Evolutionary conservation across 2,329 filamentous ascomycete species (phyloP), one percentile per base, ranked within the genome.

Genomic region (Albophoma yamanashiensis): DNA sequence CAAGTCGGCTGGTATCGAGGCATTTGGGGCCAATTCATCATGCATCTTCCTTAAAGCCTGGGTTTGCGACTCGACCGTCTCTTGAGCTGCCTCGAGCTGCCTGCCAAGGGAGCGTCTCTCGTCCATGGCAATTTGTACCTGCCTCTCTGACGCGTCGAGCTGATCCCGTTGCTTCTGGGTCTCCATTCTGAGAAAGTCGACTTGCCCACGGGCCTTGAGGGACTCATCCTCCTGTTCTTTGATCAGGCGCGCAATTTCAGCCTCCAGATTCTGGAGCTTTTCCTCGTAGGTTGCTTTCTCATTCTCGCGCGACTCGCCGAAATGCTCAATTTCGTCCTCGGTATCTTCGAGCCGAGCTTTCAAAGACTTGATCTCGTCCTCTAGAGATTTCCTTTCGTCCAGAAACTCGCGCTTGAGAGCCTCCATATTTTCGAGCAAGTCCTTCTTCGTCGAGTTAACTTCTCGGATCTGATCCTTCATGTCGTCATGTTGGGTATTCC

Each of bases 351-450:
- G 78, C 58, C 87, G 89, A 59, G 87, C 80, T 68, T 89, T 92
- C 60, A 92, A 82, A 17, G 83, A 82, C 66, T 86, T 88, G 60
- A 94, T 86, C 70, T 97, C 92, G 20, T 84, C 80, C 66, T 96
- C 90, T 0, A 97, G 79, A 12, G 87, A 89, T 68, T 89, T 91
- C 45, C 94, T 85, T 73, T 97, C 93, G 57, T 87, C 86, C 42
- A 89, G 80, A 66, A 96, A 97, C 68, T 97, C 94, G 34, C 85
- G 86, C 73, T 97, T 91, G 64, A 95, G 84, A 15, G 92, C 88
- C 69, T 97, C 92, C 77, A 99, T 91, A 69, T 99, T 99, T 64
- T 91, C 88, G 75, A 99, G 86, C 12, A 99, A 83, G 72, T 97
- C 94, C 67, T 89, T 89, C 73, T 99, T 99, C 1, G 89, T 97